phyloP scores from a whole-genome alignment of 345 rosid genomes.

The Citrus maxima region DNA sequence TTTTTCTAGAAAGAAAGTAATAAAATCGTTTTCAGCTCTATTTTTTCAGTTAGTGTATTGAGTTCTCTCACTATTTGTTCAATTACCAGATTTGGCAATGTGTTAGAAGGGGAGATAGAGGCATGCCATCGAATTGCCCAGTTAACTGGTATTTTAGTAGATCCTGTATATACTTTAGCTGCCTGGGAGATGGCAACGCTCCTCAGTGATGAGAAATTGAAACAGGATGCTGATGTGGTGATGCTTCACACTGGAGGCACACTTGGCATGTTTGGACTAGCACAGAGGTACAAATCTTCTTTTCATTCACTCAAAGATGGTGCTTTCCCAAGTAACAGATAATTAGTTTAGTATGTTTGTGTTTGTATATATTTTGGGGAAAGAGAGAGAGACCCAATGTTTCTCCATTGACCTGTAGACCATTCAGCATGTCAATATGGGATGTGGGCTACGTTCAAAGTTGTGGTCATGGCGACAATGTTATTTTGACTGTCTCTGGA shows the following conservation, averaged over 20 bases:
- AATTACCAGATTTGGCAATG: constrained; percentile 76
- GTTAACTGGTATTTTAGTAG: constrained; percentile 73
- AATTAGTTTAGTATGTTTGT: not conserved
- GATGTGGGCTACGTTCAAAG: not conserved
- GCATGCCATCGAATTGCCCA: constrained; percentile 62
- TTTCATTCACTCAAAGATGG: constrained; percentile 33
- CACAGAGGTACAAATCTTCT: constrained; percentile 78
- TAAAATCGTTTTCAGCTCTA: not conserved
- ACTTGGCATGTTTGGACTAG: constrained; percentile 82
- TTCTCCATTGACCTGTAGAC: not conserved
- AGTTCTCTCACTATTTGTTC: not conserved
- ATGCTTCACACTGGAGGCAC: constrained; percentile 92
- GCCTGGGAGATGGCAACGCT: constrained; percentile 68
- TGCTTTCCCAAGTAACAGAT: not conserved
- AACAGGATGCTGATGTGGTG: constrained; percentile 37
- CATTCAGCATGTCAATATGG: not conserved
- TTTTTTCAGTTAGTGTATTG: not conserved
- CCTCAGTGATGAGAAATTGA: constrained; percentile 29
- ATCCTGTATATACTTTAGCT: constrained; percentile 86
- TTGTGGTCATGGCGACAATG: not conserved
- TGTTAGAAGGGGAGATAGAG: constrained; percentile 77
- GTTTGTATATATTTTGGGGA: not conserved
- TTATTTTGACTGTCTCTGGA: not conserved
- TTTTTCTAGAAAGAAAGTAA: not conserved
- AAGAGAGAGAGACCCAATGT: no score